phyloP scores from a whole-genome alignment of 2,329 filamentous ascomycete species.

The Beauveria pseudobassiana region DNA sequence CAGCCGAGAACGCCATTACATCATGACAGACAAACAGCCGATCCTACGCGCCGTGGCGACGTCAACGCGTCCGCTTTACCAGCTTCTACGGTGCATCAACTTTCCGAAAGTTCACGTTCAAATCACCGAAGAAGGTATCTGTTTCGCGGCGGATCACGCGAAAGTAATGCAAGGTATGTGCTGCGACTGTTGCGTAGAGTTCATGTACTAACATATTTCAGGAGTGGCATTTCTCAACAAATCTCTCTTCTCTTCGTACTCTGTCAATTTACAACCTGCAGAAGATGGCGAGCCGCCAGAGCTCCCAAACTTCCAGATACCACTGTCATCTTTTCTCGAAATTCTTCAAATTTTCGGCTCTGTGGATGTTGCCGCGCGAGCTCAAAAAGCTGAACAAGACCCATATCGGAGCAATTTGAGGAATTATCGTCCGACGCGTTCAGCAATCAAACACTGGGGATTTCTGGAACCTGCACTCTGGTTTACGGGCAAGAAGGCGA shows the following conservation, averaged over 20 bases:
- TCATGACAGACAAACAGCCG: slow-evolving; percentile 33
- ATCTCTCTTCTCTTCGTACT: slow-evolving; percentile 79
- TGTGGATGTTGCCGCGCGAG: slow-evolving; percentile 56
- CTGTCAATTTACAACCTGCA: slow-evolving; percentile 45
- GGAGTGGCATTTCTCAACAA: slow-evolving; percentile 73
- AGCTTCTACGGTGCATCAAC: slow-evolving; percentile 50
- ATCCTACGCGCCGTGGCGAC: slow-evolving; percentile 71
- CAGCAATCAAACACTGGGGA: slow-evolving; percentile 71
- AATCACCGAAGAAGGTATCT: slow-evolving; percentile 76
- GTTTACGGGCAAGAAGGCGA: slow-evolving; percentile 68
- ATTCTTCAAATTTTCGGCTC: slow-evolving; percentile 92
- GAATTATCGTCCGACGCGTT: slow-evolving; percentile 67
- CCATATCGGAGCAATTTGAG: slow-evolving; percentile 54
- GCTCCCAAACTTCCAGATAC: slow-evolving; percentile 75
- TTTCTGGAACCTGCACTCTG: slow-evolving; percentile 79
- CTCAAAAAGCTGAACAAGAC: slow-evolving; percentile 51
- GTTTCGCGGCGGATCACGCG: slow-evolving; percentile 81
- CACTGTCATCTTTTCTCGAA: slow-evolving; percentile 79
- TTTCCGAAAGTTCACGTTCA: slow-evolving; percentile 56
- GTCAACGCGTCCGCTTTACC: slow-evolving; percentile 68
- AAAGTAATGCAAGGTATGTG: slow-evolving; percentile 77
- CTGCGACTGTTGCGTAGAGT: neutral
- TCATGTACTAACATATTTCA: slow-evolving; percentile 15
- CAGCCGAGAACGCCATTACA: slow-evolving; percentile 11
- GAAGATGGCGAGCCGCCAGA: slow-evolving; percentile 32